Evolutionary conservation across 768 basidiomycete genomes (phyloP).

Genomic region (Mycena kentingensis): DNA sequence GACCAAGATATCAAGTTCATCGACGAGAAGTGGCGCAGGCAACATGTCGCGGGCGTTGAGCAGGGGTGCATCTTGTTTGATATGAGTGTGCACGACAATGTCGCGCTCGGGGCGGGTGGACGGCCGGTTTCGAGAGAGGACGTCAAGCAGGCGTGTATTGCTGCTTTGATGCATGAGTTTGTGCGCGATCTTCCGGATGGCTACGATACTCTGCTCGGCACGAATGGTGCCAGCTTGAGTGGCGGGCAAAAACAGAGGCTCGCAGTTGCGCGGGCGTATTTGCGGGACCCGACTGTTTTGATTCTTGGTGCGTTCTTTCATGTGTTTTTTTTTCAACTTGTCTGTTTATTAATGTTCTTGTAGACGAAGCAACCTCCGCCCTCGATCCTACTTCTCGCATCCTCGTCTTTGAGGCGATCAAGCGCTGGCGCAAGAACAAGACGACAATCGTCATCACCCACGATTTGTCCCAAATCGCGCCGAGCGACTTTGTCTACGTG

Average conservation of each 20-base stretch:
- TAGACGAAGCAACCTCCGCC: constrained; percentile 63
- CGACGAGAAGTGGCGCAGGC: constrained; percentile 57
- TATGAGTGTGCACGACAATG: constrained; percentile 73
- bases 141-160: constrained; percentile 66
- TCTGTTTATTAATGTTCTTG: neutral
- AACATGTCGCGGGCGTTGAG: constrained; percentile 62
- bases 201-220: constrained; percentile 71
- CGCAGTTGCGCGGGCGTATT: constrained; percentile 71
- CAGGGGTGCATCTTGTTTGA: constrained; percentile 75
- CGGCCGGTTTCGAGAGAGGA: constrained; percentile 56
- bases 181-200: constrained; percentile 66
- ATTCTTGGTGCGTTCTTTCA: constrained; percentile 62
- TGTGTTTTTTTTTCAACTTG: neutral
- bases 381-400: constrained; percentile 73
- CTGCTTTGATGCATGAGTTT: constrained; percentile 75
- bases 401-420: constrained; percentile 60
- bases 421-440: constrained; percentile 61
- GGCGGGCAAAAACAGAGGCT: constrained; percentile 80
- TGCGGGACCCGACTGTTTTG: constrained; percentile 72
- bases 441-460: constrained; percentile 82
- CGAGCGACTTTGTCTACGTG: constrained; percentile 74
- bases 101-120: constrained; percentile 69
- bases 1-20: constrained; percentile 67
- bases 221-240: constrained; percentile 62
- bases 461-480: constrained; percentile 66